Base-by-base conservation (phyloP, 352 stramenopile genomes). In the Pythium brachiatum region DNA sequence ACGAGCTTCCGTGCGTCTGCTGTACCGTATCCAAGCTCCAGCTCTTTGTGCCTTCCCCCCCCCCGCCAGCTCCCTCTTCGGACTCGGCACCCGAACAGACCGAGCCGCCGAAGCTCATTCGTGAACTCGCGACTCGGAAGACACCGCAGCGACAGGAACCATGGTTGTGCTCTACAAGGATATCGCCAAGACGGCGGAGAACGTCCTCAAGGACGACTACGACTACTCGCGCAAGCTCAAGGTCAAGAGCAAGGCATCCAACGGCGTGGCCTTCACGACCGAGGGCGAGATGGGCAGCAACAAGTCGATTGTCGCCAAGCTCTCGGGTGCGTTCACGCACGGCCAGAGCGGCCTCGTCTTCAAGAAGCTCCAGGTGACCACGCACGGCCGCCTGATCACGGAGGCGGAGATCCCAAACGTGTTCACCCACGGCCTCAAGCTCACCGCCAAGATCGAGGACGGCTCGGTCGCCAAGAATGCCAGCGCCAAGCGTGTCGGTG, bases 181-280 rank as follows among this genome's bases (percentile, higher is more conserved):
- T 72, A 78, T 95, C 29, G 77, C 81, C 72, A 95, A 93, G 75
- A 95, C 79, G 53, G 83, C 82, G 25, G 82, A 92, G 75, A 87
- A 89, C 68, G 78, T 87, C n/a, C 83, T 94, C 43, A 79, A 79
- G 51, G 87, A 95, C 53, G 87, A 95, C 81, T 95, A 95, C 62
- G 87, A 95, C 79, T 95, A 86, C 76, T 90, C 79, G 53, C 87
- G 87, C 72, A 95, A 95, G 87, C 79, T 95, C 62, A 95, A 95
- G 78, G 79, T 95, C 80, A 95, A 94, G 77, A 95, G 77, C 69
- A 95, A 92, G 73, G 82, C 84, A 32, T 75, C 86, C 26, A 93
- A 94, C 70, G 84, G 86, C 57, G 86, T 95, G 34, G 74, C 69
- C 53, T 95, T 95, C 73, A 94, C 87, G 48, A 95, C 87, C 20